Evolutionary conservation across 228 moss, liverwort and hornwort genomes (phyloP).

Genomic region (Sphagnum fallax): DNA sequence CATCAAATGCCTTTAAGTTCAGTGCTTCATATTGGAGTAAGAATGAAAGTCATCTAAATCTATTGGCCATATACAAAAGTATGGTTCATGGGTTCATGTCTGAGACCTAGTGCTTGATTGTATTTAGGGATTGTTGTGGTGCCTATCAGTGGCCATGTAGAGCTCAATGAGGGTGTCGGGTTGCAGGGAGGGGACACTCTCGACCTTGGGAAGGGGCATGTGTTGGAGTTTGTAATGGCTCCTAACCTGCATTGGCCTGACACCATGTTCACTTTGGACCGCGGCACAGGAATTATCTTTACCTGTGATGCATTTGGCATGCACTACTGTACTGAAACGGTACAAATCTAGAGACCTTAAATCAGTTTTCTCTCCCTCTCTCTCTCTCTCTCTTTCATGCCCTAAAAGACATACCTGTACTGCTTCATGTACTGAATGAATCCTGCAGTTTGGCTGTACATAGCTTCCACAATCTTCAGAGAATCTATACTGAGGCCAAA

Average conservation of each 20-base stretch:
- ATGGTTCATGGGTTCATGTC: too few relatives aligned
- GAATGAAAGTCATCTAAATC: too few relatives aligned
- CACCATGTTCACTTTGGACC: constrained; percentile 86
- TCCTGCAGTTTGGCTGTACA: not conserved
- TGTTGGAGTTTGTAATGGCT: constrained; percentile 89
- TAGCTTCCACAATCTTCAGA: too few relatives aligned
- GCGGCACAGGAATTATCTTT: constrained; percentile 66
- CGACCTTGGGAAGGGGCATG: constrained; percentile 84
- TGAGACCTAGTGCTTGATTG: too few relatives aligned
- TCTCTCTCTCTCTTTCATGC: not conserved
- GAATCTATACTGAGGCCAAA: too few relatives aligned
- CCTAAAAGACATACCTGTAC: not conserved
- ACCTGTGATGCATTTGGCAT: constrained; percentile 95
- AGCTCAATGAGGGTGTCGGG: too few relatives aligned
- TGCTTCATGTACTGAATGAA: not conserved
- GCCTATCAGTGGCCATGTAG: too few relatives aligned
- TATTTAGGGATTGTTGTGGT: too few relatives aligned
- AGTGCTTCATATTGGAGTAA: too few relatives aligned
- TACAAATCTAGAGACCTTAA: constrained; percentile 12
- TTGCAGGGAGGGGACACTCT: constrained; percentile 75
- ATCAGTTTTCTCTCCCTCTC: not conserved
- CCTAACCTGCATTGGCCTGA: constrained; percentile 99
- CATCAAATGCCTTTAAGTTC: not conserved
- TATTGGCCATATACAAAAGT: too few relatives aligned
- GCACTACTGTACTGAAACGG: constrained; percentile 77